A percentile compares a stretch with the other conserved stretches of the same genome.
Conservation (phyloP, 139 green algal species). For the Zygnema circumcarinatum region DNA sequence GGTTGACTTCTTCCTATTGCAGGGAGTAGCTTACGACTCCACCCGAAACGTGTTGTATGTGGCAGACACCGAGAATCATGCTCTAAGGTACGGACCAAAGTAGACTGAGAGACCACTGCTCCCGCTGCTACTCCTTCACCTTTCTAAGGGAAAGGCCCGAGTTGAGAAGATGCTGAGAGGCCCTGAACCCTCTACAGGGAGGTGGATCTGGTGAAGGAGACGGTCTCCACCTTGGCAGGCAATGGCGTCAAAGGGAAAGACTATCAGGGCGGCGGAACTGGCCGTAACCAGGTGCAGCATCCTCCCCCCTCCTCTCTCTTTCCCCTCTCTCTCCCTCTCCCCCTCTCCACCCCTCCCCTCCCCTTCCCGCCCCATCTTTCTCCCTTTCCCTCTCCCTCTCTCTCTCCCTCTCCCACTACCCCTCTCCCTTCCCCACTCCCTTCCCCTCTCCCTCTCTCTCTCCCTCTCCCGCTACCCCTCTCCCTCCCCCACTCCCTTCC, state of each 20-base stretch:
- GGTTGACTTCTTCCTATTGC: not conserved
- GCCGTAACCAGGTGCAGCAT: conserved; percentile 42
- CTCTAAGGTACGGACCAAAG: conserved; percentile 66
- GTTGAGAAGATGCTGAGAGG: too few relatives aligned
- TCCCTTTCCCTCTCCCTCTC: too few relatives aligned
- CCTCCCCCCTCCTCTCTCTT: conserved; percentile 5
- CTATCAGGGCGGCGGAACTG: conserved; percentile 68
- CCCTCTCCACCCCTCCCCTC: too few relatives aligned
- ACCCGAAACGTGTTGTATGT: conserved; percentile 68
- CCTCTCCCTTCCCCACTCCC: too few relatives aligned
- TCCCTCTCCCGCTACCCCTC: too few relatives aligned
- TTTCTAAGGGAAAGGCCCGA: too few relatives aligned
- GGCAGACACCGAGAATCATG: conserved; percentile 81
- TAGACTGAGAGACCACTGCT: too few relatives aligned
- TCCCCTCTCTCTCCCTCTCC: not conserved
- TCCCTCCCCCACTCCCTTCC: too few relatives aligned
- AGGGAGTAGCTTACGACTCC: conserved; percentile 64
- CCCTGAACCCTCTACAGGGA: conserved; percentile 47
- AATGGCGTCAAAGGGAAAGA: conserved; percentile 75
- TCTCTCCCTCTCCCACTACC: too few relatives aligned
- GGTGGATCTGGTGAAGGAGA: conserved; percentile 54
- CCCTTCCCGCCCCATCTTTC: too few relatives aligned
- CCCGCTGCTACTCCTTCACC: too few relatives aligned
- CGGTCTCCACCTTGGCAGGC: conserved; percentile 73
- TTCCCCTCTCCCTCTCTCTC: too few relatives aligned